Base-by-base conservation (phyloP, 108 stramenopile genomes). In the Epipyxis sp. region DNA sequence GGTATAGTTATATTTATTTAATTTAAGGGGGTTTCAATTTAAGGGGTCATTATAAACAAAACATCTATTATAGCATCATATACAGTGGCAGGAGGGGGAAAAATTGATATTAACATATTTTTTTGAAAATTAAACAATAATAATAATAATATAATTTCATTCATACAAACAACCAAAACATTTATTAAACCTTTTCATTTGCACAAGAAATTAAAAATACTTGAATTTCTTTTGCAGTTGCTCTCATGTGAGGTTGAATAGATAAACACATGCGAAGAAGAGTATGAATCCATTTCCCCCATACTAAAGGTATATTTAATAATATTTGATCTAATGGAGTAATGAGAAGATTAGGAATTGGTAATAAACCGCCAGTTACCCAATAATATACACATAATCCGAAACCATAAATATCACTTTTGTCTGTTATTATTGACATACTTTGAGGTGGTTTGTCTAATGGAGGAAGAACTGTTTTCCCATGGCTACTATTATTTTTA, bases 381-480 rank as follows among this genome's bases (percentile, higher is more conserved):
- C 61, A 65, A 37, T 35, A 65, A 32, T 32, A 65, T 16, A 65
- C 61, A 37, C 61, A 65, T 10, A 65, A 16, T 10, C 61, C 61
- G 6, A 65, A 65, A 32, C 30, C 61, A 37, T 35, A 65, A 32
- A 65, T 65, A 25, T 65, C 61, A 37, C 34, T 35, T 25, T 25
- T 3, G 25, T 65, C 61, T 29, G 61, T 65, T 10, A 65, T 25
- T 10, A 32, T 32, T 37, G 3, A 3, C 3, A 65, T 50, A 50
- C 6, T 20, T 13, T 50, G 46, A 50, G 46, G 46, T 13, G 46
- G 20, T 50, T 20, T 6, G n/a, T n/a, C n/a, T n/a, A n/a, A n/a
- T n/a, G n/a, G n/a, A n/a, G n/a, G n/a, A n/a, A n/a, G n/a, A n/a
- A n/a, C n/a, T n/a, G n/a, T n/a, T n/a, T n/a, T n/a, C n/a, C n/a